Evolutionary conservation across 495 filamentous ascomycete genomes (phyloP).

Genomic region (Neurospora sp.): DNA sequence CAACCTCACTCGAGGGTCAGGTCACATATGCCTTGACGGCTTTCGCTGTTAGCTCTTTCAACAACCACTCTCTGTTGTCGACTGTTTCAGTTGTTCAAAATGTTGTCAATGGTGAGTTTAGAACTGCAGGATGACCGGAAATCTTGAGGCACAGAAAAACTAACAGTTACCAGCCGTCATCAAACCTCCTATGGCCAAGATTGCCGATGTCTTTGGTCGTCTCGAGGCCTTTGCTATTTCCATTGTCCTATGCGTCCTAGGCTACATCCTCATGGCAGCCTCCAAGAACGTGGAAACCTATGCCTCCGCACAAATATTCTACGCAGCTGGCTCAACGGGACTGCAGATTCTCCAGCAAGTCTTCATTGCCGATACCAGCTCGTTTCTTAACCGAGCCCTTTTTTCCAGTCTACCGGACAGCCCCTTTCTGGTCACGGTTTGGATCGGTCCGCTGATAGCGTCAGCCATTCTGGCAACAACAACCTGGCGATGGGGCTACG

Average conservation of each 20-base stretch:
- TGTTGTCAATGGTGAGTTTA: slow-evolving; percentile 33
- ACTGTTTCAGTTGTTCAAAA: slow-evolving; percentile 46
- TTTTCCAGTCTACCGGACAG: slow-evolving; percentile 49
- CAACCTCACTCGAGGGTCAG: slow-evolving; percentile 37
- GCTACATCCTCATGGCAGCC: slow-evolving; percentile 30
- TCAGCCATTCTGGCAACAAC: slow-evolving; percentile 30
- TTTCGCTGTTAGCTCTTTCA: slow-evolving; percentile 45
- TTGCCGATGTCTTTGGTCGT: slow-evolving; percentile 35
- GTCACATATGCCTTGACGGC: slow-evolving; percentile 33
- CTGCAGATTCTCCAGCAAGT: slow-evolving; percentile 49
- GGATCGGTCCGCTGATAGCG: slow-evolving; percentile 38
- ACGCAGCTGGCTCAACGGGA: slow-evolving; percentile 37
- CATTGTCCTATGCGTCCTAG: slow-evolving; percentile 25
- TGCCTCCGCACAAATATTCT: slow-evolving; percentile 39
- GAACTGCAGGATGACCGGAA: not conserved
- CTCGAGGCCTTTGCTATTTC: slow-evolving; percentile 30
- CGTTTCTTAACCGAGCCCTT: slow-evolving; percentile 50
- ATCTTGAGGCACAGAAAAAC: not conserved
- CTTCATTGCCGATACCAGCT: slow-evolving; percentile 58
- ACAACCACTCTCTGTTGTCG: slow-evolving; percentile 47
- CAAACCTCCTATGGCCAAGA: slow-evolving; percentile 35
- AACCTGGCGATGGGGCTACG: slow-evolving; percentile 55
- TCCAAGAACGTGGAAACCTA: slow-evolving; percentile 30
- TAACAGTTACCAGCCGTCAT: slow-evolving; percentile 23
- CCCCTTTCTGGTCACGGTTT: slow-evolving; percentile 53